Base-by-base conservation (phyloP, 1,284 basidiomycete species). In the Trichosporon sp. region DNA sequence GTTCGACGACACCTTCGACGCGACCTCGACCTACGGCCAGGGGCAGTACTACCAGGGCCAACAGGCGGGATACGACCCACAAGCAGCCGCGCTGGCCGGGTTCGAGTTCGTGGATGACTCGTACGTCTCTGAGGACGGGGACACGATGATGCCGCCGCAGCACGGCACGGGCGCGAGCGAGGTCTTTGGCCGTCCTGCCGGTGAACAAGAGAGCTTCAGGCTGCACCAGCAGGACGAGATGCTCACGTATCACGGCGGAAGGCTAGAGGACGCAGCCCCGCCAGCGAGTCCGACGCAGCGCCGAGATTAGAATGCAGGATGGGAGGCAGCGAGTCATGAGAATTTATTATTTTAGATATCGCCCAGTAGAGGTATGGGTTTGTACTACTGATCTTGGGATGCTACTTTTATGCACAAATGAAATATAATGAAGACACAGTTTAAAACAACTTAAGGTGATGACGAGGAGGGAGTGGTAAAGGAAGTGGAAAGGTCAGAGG, bases 191-290 rank as follows among this genome's bases (percentile, higher is more conserved):
- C 56, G 63, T 3, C 60, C 61, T 8, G 29, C 19, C 16, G 33
- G 21, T 13, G 32, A 21, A 14, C 58, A 63, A 33, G 58, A 60
- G 32, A 32, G 46, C 36, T 78, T 76, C 52, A 67, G 69, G 3
- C 59, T 80, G 31, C 72, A 76, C 65, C 72, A 72, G 40, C 71
- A 70, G 56, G 80, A 80, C 46, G 80, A 81, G 64, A 80, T 81
- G 74, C 49, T 74, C 54, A 81, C 80, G 5, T 80, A 73, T 52
- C 72, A 77, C 63, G 77, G 78, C 27, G 79, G 79, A 3, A 70
- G 65, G 56, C 62, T 79, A 36, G 75, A 76, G 61, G 78, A 79
- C 66, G 78, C 78, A 4, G 36, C 33, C 10, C 37, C 9, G 6
- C 66, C 66, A 2, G 52, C 57, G n/a, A 68, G 62, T 10, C 62